These are phyloP conservation scores for Gynochthodes officinalis DNA, from an alignment of 257 asterid genomes.

Conservation along the genomic window DNA sequence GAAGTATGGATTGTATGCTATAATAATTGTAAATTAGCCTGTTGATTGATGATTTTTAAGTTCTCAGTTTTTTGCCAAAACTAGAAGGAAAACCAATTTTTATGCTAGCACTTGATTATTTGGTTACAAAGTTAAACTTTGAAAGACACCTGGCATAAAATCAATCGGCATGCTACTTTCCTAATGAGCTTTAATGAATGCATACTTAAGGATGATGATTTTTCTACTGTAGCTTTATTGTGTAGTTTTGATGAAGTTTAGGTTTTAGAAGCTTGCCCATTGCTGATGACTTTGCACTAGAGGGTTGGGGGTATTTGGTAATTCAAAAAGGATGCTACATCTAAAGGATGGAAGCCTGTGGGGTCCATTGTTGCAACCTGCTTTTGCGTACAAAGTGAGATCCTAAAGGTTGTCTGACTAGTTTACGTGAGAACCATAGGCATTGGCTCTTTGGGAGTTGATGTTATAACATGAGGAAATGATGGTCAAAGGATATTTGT, in stretches of 20 bases:
- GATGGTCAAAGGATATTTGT: not conserved
- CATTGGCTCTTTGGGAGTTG: not conserved
- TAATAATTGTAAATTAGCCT: not conserved
- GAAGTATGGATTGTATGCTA: not conserved
- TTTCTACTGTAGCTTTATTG: not conserved
- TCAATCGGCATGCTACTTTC: not conserved
- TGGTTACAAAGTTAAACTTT: not conserved
- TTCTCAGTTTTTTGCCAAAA: not conserved
- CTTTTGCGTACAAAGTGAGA: not conserved
- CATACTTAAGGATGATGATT: not conserved
- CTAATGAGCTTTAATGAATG: conserved; percentile 2
- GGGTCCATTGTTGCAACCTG: not conserved
- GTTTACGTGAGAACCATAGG: not conserved
- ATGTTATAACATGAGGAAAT: not conserved
- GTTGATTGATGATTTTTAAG: not conserved
- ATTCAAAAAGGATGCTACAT: not conserved
- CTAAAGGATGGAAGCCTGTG: not conserved
- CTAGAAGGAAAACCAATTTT: not conserved
- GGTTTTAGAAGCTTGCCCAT: not conserved
- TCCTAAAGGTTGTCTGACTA: conserved; percentile 3
- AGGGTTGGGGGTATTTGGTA: not conserved
- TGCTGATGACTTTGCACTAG: not conserved
- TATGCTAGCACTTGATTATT: not conserved
- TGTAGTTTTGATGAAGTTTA: not conserved
- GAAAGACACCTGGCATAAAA: not conserved